Evolutionary conservation across 1,284 basidiomycete genomes (phyloP).

Genomic region (Sporisorium scitamineum): DNA sequence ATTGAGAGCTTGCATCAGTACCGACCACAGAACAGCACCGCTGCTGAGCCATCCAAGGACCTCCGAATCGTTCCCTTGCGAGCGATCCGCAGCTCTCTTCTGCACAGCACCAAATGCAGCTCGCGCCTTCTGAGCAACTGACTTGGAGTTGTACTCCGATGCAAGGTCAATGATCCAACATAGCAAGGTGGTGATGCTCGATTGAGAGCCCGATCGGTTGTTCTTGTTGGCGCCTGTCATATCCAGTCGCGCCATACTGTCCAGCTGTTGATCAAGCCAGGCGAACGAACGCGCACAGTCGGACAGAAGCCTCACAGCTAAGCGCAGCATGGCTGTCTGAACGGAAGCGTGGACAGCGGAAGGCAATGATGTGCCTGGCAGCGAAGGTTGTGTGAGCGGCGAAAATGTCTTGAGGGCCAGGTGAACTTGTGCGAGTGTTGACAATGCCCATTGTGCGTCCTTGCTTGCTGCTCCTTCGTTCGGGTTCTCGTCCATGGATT

Average conservation of each 20-base stretch:
- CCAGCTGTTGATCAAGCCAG: conserved; percentile 41
- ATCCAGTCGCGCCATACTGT: conserved; percentile 15
- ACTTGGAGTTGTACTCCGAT: conserved; percentile 10
- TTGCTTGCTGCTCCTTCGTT: background rate
- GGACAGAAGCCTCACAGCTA: conserved; percentile 19
- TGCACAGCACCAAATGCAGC: conserved; percentile 11
- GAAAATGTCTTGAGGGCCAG: conserved; percentile 36
- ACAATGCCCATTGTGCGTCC: conserved; percentile 32
- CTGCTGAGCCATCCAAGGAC: background rate
- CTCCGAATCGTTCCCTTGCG: background rate
- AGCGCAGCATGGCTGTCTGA: conserved; percentile 17
- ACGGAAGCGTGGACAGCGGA: conserved; percentile 8
- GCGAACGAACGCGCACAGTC: conserved; percentile 24
- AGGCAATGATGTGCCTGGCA: conserved; percentile 28
- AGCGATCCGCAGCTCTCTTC: background rate
- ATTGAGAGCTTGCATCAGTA: conserved; percentile 18
- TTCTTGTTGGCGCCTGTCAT: no score
- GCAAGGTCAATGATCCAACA: conserved; percentile 43
- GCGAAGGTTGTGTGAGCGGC: conserved; percentile 29
- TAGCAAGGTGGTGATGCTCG: conserved; percentile 22
- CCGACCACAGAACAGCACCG: conserved; percentile 11
- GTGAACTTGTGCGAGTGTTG: conserved; percentile 41
- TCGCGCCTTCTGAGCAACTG: conserved; percentile 4
- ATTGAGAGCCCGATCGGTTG: background rate
- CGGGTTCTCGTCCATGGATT: background rate